A percentile compares a stretch with the other conserved stretches of the same genome.
These are phyloP conservation scores for Anaeramoeba flamelloides DNA, from an alignment of 78 protist species.

Conservation along the genomic window DNA sequence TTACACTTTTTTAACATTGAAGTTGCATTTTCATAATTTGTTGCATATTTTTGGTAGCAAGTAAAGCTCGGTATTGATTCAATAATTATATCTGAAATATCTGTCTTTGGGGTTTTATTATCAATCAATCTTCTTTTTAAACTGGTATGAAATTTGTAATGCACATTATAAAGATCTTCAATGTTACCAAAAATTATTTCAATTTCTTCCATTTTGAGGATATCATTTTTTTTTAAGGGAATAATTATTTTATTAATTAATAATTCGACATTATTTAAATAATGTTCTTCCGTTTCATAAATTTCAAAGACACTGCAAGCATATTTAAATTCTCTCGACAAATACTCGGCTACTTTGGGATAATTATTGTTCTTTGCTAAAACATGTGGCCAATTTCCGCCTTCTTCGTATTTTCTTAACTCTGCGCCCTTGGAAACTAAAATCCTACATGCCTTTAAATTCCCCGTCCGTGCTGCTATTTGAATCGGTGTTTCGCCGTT, in stretches of 20 bases:
- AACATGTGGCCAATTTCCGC: not conserved
- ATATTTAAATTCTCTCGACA: not conserved
- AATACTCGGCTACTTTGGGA: not conserved
- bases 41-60: too few species aligned
- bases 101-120: too few species aligned
- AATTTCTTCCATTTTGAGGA: not conserved
- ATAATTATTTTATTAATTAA: not conserved
- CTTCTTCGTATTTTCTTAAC: not conserved
- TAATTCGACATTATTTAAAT: not conserved
- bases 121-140: too few species aligned
- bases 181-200: not conserved
- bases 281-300: not conserved
- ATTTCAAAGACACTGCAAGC: not conserved
- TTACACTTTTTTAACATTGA: too few species aligned
- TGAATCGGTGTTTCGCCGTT: not conserved
- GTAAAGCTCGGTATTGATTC: too few species aligned
- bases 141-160: too few species aligned
- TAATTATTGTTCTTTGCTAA: not conserved
- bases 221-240: not conserved
- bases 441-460: not conserved
- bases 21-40: too few species aligned
- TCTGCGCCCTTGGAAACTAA: not conserved
- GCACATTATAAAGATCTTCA: not conserved
- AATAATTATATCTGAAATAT: too few species aligned
- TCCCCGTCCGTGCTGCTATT: not conserved